Conservation (phyloP, 768 basidiomycete genomes). For the Kwoniella dejecticola region DNA sequence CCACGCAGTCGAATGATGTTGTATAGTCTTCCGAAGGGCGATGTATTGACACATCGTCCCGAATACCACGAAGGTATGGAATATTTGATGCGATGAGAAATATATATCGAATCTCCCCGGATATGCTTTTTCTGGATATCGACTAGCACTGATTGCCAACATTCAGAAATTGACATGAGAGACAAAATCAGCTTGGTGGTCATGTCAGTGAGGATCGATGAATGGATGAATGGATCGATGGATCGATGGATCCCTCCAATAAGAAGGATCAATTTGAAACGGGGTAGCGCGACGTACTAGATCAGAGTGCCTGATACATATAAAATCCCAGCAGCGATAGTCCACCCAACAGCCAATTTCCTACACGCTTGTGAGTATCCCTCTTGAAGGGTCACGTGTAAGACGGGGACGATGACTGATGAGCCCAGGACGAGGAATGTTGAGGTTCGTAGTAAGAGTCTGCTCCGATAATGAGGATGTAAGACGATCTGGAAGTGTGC, state of each 20-base stretch:
- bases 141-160: constrained; percentile 65
- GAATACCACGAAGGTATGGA: constrained; percentile 71
- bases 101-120: constrained; percentile 80
- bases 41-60: constrained; percentile 47
- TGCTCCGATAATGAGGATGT: constrained; percentile 72
- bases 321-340: constrained; percentile 68
- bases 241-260: too few relatives aligned
- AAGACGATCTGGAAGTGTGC: constrained; percentile 65
- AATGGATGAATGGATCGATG: too few relatives aligned
- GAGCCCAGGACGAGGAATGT: constrained; percentile 79
- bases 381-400: constrained; percentile 66
- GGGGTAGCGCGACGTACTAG: constrained; percentile 64
- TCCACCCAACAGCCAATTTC: constrained; percentile 72
- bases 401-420: constrained; percentile 68
- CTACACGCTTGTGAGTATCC: constrained; percentile 63
- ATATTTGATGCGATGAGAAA: constrained; percentile 83
- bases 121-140: constrained; percentile 72
- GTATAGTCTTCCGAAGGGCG: constrained; percentile 49
- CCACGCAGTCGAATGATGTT: too few relatives aligned
- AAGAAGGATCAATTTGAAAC: too few relatives aligned
- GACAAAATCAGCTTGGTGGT: too few relatives aligned
- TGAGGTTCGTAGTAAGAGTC: constrained; percentile 72
- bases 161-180: too few relatives aligned
- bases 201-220: too few relatives aligned
- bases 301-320: constrained; percentile 79